Percentiles rank a stretch among this genome's conserved stretches.
Evolutionary conservation across 768 basidiomycete genomes (phyloP).

Genomic region (Antrodiella citrinella): DNA sequence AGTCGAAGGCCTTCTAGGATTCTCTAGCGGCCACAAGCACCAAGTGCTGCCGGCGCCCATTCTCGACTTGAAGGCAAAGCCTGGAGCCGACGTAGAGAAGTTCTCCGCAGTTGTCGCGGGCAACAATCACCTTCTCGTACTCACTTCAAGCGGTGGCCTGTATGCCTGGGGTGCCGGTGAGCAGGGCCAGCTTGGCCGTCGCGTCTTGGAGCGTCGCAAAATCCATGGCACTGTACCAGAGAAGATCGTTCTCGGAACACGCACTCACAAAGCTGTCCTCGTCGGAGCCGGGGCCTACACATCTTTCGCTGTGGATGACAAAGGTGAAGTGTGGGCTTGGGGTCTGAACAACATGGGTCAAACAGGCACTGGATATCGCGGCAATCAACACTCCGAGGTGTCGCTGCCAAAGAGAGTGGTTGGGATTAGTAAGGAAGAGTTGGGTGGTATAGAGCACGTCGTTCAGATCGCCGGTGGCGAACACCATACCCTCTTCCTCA

Average conservation of each 20-base stretch:
- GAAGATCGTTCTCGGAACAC: conserved; percentile 66
- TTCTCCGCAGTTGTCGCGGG: conserved; percentile 74
- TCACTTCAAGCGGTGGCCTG: conserved; percentile 82
- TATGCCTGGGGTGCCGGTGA: conserved; percentile 90
- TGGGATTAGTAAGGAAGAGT: conserved; percentile 51
- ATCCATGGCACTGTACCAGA: conserved; percentile 87
- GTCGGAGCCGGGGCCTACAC: conserved; percentile 81
- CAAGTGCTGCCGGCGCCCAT: conserved; percentile 62
- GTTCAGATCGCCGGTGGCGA: conserved; percentile 76
- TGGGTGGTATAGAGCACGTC: conserved; percentile 48
- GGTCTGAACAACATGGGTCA: conserved; percentile 91
- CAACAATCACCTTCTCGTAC: conserved; percentile 81
- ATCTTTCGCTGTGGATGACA: conserved; percentile 84
- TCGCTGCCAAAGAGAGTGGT: conserved; percentile 58
- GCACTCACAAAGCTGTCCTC: conserved; percentile 53
- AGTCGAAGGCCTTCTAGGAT: conserved; percentile 79
- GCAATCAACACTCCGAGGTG: conserved; percentile 44
- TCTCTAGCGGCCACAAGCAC: conserved; percentile 55
- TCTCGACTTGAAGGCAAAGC: conserved; percentile 50
- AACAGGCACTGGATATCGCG: conserved; percentile 50
- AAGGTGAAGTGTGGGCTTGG: conserved; percentile 88
- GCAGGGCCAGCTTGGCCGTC: conserved; percentile 85
- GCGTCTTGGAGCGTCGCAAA: conserved; percentile 81
- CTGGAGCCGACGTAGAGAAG: conserved; percentile 60
- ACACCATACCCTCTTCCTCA: conserved; percentile 87